Evolutionary conservation across 2,329 filamentous ascomycete genomes (phyloP).

Genomic region (Ascochyta rabiei): DNA sequence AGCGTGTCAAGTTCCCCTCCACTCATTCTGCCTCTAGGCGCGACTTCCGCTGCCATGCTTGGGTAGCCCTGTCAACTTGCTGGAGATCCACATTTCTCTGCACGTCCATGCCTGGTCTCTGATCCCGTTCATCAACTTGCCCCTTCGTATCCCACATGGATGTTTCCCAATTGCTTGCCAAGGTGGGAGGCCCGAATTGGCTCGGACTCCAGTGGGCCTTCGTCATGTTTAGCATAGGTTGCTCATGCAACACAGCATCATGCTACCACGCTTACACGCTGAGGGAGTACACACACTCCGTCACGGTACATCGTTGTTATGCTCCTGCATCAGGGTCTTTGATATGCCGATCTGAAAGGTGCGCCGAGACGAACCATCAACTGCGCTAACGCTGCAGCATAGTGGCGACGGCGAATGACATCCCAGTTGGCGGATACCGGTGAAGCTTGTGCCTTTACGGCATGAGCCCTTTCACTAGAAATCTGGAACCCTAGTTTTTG

Average conservation of each 20-base stretch:
- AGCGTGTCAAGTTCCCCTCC: conserved; percentile 45
- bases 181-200: conserved; percentile 27
- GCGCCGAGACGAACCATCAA: conserved; percentile 44
- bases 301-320: conserved; percentile 43
- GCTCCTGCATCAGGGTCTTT: conserved; percentile 39
- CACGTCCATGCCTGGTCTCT: conserved; percentile 30
- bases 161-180: conserved; percentile 37
- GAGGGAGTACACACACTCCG: conserved; percentile 35
- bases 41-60: conserved; percentile 41
- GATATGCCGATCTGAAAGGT: conserved; percentile 44
- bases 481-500: conserved; percentile 59
- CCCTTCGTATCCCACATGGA: conserved; percentile 27
- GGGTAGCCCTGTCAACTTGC: conserved; percentile 30
- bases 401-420: conserved; percentile 45
- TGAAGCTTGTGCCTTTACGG: conserved; percentile 47
- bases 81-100: conserved; percentile 37
- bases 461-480: conserved; percentile 44
- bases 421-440: conserved; percentile 43
- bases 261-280: conserved; percentile 40
- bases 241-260: conserved; percentile 26
- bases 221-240: conserved; percentile 28
- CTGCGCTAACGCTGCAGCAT: conserved; percentile 45
- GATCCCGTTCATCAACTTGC: conserved; percentile 37
- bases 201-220: conserved; percentile 23
- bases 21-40: conserved; percentile 37